Evolutionary conservation across 805 yeast species (phyloP).

Genomic region (Citeromyces nyonsensis): DNA sequence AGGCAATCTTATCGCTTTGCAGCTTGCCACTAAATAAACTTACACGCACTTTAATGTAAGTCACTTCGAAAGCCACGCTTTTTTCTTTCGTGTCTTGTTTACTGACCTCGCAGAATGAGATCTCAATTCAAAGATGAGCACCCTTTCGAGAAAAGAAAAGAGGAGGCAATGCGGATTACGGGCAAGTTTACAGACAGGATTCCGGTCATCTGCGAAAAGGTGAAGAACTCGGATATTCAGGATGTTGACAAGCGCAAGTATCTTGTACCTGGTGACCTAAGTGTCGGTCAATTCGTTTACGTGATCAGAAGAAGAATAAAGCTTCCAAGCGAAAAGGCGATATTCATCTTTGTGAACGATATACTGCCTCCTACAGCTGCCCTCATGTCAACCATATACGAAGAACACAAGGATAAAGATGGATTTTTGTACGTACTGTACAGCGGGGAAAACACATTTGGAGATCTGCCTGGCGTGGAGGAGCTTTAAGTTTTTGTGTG

Average conservation of each 20-base stretch:
- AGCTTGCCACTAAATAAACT: no score
- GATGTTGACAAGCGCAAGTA: slow-evolving; percentile 96
- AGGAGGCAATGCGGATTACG: slow-evolving; percentile 84
- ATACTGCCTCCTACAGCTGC: slow-evolving; percentile 97
- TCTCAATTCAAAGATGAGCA: slow-evolving; percentile 92
- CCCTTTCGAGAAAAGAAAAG: slow-evolving; percentile 89
- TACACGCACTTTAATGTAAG: no score
- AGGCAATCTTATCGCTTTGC: no score
- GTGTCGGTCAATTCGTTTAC: slow-evolving; percentile 96
- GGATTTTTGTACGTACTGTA: slow-evolving; percentile 93
- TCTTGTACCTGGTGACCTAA: slow-evolving; percentile 87
- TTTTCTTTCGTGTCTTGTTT: no score
- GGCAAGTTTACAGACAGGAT: slow-evolving; percentile 83
- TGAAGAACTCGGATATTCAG: slow-evolving; percentile 90
- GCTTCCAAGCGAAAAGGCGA: slow-evolving; percentile 94
- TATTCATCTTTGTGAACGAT: slow-evolving; percentile 92
- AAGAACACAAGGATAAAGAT: slow-evolving; percentile 95
- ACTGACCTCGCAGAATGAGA: slow-evolving; percentile 35
- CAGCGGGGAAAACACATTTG: slow-evolving; percentile 97
- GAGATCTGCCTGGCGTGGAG: slow-evolving; percentile 22
- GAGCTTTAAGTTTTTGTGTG: slow-evolving; percentile 6
- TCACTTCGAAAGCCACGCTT: no score
- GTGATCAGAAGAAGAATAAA: slow-evolving; percentile 93
- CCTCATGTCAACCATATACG: slow-evolving; percentile 85
- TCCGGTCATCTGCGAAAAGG: slow-evolving; percentile 95